Evolutionary conservation across 208 protist genomes (phyloP), one percentile per base, ranked within the genome.

Genomic region (Wallacemonas sp.): DNA sequence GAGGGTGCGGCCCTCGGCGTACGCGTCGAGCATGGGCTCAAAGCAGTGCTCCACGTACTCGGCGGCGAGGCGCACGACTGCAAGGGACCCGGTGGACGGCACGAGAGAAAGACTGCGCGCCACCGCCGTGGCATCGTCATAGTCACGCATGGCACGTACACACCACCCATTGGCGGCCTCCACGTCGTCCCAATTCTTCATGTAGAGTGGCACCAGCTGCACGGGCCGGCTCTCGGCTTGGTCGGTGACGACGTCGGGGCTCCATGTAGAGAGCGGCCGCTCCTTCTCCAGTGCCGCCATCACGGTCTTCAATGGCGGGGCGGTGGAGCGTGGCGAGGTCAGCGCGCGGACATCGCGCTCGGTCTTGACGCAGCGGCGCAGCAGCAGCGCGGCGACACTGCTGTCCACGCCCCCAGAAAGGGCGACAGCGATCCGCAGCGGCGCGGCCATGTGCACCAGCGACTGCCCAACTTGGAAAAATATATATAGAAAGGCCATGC

Each of bases 371-470:
- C 89, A 95, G 11, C 80, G 86, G 12, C 32, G 11, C 3, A 93
- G 76, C 1, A 95, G 52, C 4, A 90, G 59, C 1, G 86, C 89
- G 14, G 77, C 61, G 12, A 95, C 86, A 22, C 81, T 76, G 70
- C 89, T 95, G 72, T 95, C 89, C 0, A 93, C 84, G 32, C 89
- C 89, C 4, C 89, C 89, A 38, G 89, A 95, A 31, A 95, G 81
- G 10, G 69, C 84, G 36, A 93, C 61, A 22, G 79, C 89, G 29
- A 94, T 72, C 16, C 76, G 73, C 46, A 89, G 49, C 2, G 41
- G 55, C 18, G 59, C 41, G 14, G 20, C 4, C 38, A 46, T 62
- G 32, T 44, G 32, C 25, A 41, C 10, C 36, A 41, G 36, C 36
- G 36, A 41, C 10, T 16, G 14, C 36, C 36, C 7, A 7, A 41